Conservation (phyloP, 2,329 filamentous ascomycete genomes). For the Gyromitra esculenta region DNA sequence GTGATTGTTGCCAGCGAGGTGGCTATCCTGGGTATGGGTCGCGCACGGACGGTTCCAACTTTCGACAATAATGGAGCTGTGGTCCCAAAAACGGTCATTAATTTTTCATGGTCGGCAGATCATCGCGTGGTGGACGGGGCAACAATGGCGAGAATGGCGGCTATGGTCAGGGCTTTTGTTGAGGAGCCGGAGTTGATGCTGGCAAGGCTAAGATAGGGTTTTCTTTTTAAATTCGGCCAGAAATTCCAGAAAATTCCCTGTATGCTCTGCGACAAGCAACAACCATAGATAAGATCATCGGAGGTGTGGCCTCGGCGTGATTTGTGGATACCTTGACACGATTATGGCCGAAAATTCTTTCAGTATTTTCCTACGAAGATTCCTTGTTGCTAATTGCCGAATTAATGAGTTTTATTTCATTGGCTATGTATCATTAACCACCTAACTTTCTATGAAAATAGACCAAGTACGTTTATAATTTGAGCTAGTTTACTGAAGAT, state of each 20-base stretch:
- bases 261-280: background rate
- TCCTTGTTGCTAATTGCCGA: background rate
- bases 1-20: slow-evolving; percentile 92
- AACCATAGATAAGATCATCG: background rate
- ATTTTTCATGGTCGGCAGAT: slow-evolving; percentile 80
- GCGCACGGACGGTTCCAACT: slow-evolving; percentile 80
- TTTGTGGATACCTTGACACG: background rate
- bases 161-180: slow-evolving; percentile 78
- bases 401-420: background rate
- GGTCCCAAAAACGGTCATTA: slow-evolving; percentile 79
- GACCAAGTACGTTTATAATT: background rate
- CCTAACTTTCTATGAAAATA: background rate
- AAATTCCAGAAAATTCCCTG: background rate
- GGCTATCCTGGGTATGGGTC: slow-evolving; percentile 88
- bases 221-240: background rate
- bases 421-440: background rate
- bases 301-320: background rate
- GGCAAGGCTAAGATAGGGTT: slow-evolving; percentile 74
- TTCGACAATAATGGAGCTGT: slow-evolving; percentile 71
- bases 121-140: slow-evolving; percentile 94
- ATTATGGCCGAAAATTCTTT: background rate
- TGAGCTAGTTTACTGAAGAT: background rate
- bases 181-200: slow-evolving; percentile 90
- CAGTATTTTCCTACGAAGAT: background rate
- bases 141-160: slow-evolving; percentile 89